A percentile compares a stretch with the other conserved stretches of the same genome.
phyloP scores from a whole-genome alignment of 139 green algal genomes.

The Bryopsis sp. region DNA sequence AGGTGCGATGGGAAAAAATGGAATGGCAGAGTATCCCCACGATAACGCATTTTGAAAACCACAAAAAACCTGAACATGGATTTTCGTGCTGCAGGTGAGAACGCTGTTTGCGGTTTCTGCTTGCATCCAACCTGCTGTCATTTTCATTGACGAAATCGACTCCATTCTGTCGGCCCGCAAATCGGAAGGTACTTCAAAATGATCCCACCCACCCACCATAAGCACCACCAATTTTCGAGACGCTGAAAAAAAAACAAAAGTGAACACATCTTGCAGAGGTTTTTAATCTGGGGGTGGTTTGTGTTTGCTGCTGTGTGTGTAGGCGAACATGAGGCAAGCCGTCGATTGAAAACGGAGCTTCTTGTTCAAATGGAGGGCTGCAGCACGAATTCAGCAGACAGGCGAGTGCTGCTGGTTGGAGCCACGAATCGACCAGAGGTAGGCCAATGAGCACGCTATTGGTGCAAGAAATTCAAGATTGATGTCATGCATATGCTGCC shows the following conservation, averaged over 20 bases:
- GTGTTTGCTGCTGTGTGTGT: not conserved
- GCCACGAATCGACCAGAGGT: constrained; percentile 89
- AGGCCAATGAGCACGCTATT: too few species aligned
- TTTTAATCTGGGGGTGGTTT: not conserved
- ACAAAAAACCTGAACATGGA: not conserved
- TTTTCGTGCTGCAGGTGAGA: constrained; percentile 37
- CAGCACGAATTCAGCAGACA: constrained; percentile 33
- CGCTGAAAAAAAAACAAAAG: too few species aligned
- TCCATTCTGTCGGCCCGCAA: constrained; percentile 87
- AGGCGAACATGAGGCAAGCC: constrained; percentile 89
- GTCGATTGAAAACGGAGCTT: constrained; percentile 96
- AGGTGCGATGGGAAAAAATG: too few species aligned
- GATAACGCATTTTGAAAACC: too few species aligned
- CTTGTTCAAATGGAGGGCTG: constrained; percentile 94
- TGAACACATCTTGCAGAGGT: not conserved
- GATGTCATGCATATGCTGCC: too few species aligned
- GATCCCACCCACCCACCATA: too few species aligned
- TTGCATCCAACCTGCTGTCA: constrained; percentile 78
- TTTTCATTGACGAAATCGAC: constrained; percentile 99
- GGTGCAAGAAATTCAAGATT: too few species aligned
- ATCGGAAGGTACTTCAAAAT: constrained; percentile 54
- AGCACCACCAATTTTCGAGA: too few species aligned
- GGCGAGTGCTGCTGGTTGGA: constrained; percentile 77
- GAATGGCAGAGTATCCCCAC: too few species aligned
- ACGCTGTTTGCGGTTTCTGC: constrained; percentile 85